Evolutionary conservation across 176 grass and related monocot species (phyloP).

Genomic region (Phyllostachys edulis): DNA sequence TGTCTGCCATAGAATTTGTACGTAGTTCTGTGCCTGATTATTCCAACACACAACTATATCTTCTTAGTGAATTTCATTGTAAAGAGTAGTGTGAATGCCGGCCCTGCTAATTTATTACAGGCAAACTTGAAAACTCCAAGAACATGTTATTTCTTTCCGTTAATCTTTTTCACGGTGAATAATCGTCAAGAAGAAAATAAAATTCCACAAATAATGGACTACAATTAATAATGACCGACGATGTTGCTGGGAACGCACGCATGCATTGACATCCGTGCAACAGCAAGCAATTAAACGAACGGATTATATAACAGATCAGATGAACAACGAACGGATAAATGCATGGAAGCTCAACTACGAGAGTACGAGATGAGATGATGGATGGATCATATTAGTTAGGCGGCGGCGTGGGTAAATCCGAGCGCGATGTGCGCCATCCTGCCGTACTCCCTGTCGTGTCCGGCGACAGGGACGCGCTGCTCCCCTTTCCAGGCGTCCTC

Average conservation of each 20-base stretch:
- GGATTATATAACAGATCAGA: not conserved
- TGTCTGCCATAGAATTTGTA: too few species aligned
- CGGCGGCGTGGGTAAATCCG: conserved; percentile 50
- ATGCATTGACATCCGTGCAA: not conserved
- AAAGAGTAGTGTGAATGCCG: not conserved
- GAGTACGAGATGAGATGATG: too few species aligned
- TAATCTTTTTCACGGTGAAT: too few species aligned
- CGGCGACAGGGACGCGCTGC: conserved; percentile 20
- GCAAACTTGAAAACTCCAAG: not conserved
- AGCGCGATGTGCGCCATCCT: conserved; percentile 50
- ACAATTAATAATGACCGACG: not conserved
- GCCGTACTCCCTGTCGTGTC: conserved; percentile 58
- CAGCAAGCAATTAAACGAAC: not conserved
- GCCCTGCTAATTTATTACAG: not conserved
- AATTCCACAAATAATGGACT: not conserved
- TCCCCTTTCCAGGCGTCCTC: conserved; percentile 45
- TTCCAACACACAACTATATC: not conserved
- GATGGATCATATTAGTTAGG: conserved; percentile 20
- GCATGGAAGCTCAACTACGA: not conserved
- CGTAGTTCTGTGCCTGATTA: not conserved
- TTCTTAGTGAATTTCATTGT: too few species aligned
- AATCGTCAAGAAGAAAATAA: not conserved
- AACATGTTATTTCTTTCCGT: not conserved
- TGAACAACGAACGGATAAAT: not conserved
- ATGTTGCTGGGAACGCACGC: not conserved